A percentile compares a stretch with the other conserved stretches of the same genome.
These are phyloP conservation scores for Pilasporangium apinafurcum DNA, from an alignment of 352 stramenopile genomes.

Conservation along the genomic window DNA sequence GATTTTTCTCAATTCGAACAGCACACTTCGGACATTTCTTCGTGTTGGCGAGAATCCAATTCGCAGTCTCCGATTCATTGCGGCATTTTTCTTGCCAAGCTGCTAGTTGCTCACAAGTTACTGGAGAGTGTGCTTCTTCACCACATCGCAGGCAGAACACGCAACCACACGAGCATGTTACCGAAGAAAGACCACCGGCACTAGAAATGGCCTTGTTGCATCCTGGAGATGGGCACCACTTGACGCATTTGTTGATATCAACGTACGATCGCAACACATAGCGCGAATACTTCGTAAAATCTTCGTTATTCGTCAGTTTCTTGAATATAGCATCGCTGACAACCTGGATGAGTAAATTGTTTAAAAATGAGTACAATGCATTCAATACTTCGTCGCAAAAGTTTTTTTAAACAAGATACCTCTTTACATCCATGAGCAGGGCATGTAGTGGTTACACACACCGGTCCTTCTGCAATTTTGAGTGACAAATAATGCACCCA, in stretches of 20 bases:
- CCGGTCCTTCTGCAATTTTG: constrained; percentile 89
- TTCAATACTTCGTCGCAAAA: not conserved
- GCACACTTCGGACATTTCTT: constrained; percentile 99
- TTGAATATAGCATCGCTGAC: constrained; percentile 67
- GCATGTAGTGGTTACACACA: constrained; percentile 93
- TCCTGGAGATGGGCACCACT: constrained; percentile 95
- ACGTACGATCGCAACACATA: constrained; percentile 96
- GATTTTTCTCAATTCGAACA: constrained; percentile 99
- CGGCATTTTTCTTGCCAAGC: constrained; percentile 96
- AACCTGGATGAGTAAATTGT: constrained; percentile 18
- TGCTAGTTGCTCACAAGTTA: constrained; percentile 89
- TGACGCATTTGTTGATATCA: constrained; percentile 96
- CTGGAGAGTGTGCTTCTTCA: constrained; percentile 95
- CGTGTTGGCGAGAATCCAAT: constrained; percentile 99
- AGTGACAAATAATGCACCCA: constrained; percentile 83
- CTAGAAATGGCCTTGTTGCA: constrained; percentile 94
- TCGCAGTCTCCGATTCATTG: constrained; percentile 98
- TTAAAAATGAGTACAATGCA: not conserved
- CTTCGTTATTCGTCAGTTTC: constrained; percentile 49
- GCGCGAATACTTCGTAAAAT: constrained; percentile 87
- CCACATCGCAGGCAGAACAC: constrained; percentile 92
- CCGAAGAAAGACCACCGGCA: constrained; percentile 67
- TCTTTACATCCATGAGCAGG: constrained; percentile 94
- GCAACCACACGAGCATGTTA: constrained; percentile 80
- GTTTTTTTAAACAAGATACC: too few relatives aligned